phyloP scores from a whole-genome alignment of 78 protist genomes.

The Creolimax fragrantissima region DNA sequence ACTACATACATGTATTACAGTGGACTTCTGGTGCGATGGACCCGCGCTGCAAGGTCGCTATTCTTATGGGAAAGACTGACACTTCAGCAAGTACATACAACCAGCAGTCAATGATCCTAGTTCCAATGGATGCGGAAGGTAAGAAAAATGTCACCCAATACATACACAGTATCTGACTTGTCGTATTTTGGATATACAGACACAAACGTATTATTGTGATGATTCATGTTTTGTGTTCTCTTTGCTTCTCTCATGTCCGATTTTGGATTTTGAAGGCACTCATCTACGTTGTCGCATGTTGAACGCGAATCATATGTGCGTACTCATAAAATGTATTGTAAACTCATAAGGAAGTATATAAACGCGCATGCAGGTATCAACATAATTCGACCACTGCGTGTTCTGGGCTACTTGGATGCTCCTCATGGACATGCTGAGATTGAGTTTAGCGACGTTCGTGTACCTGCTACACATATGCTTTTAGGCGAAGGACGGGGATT shows the following conservation, averaged over 20 bases:
- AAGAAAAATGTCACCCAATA: neutral
- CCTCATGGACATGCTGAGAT: slow-evolving; percentile 71
- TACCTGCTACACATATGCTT: slow-evolving; percentile 35
- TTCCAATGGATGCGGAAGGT: slow-evolving; percentile 64
- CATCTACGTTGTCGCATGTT: no score
- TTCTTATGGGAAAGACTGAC: slow-evolving; percentile 59
- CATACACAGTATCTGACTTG: no score
- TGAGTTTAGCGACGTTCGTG: slow-evolving; percentile 45
- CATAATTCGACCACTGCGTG: slow-evolving; percentile 40
- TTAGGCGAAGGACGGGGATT: slow-evolving; percentile 68
- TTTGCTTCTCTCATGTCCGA: no score
- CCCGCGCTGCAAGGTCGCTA: slow-evolving; percentile 46
- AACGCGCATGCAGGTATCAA: neutral
- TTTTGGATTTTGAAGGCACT: no score
- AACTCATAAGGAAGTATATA: neutral
- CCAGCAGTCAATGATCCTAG: slow-evolving; percentile 69
- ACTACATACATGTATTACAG: neutral
- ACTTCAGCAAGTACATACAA: neutral
- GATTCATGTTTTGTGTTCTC: no score
- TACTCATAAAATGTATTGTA: no score
- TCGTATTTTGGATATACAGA: no score
- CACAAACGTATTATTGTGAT: no score
- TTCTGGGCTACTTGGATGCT: slow-evolving; percentile 68
- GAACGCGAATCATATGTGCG: no score
- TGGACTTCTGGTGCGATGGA: slow-evolving; percentile 26